These are phyloP conservation scores for Fusarium ramigenum DNA, from an alignment of 2,329 filamentous ascomycete genomes.

Conservation along the genomic window DNA sequence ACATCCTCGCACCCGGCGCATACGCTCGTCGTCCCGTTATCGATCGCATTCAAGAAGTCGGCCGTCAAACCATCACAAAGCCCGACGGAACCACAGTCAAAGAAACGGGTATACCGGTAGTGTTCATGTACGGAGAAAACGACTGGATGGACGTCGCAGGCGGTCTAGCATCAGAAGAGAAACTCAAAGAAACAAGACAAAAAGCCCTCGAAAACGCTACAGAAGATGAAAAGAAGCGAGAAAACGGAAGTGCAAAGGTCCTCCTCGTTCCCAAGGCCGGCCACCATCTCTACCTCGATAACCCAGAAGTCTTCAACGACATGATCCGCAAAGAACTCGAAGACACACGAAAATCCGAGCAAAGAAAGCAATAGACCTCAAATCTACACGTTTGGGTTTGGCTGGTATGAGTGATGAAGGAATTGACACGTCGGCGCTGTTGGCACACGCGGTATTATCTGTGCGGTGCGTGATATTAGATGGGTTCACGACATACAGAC, in stretches of 20 bases:
- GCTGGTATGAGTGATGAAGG: background rate
- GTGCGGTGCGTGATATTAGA: conserved; percentile 20
- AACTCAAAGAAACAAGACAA: conserved; percentile 73
- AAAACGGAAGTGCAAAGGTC: conserved; percentile 86
- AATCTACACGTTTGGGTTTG: background rate
- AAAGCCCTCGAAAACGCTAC: conserved; percentile 69
- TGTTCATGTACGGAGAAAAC: conserved; percentile 96
- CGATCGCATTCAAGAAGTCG: conserved; percentile 84
- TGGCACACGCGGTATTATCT: conserved; percentile 9
- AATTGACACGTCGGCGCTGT: conserved; percentile 33
- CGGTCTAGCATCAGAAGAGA: conserved; percentile 81
- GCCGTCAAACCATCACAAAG: conserved; percentile 69
- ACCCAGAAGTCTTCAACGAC: conserved; percentile 66
- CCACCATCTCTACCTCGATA: conserved; percentile 69
- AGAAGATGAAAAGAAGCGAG: conserved; percentile 72
- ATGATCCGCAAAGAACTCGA: conserved; percentile 63
- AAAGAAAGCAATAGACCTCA: conserved; percentile 37
- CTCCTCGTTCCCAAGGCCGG: conserved; percentile 73
- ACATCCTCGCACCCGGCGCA: conserved; percentile 92
- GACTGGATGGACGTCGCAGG: conserved; percentile 99
- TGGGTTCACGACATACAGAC: conserved; percentile 16
- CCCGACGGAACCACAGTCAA: conserved; percentile 42
- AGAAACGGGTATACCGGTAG: conserved; percentile 79
- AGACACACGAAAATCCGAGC: conserved; percentile 53
- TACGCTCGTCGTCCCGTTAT: conserved; percentile 91